Conservation (phyloP, 306 rosid species). For the Vachellia pachyceras region DNA sequence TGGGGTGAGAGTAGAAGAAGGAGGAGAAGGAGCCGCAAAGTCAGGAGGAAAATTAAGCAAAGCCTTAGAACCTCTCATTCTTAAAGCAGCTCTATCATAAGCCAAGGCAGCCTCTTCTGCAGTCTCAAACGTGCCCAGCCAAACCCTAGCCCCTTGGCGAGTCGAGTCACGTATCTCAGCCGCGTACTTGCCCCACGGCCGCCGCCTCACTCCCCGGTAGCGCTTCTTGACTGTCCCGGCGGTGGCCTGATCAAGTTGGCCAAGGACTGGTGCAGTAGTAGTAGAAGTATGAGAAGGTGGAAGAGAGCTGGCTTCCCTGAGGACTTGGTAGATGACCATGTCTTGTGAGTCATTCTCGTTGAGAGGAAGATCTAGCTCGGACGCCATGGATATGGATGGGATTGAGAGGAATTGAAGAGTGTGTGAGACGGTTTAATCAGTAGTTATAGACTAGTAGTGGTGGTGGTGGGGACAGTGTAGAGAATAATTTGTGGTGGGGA, state of each 20-base stretch:
- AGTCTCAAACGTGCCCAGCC: slow-evolving; percentile 2
- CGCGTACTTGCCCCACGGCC: not conserved
- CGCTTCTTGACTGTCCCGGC: slow-evolving; percentile 37
- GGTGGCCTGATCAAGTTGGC: slow-evolving; percentile 29
- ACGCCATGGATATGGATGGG: slow-evolving; percentile 54
- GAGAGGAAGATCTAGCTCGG: slow-evolving; percentile 76
- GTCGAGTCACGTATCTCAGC: slow-evolving; percentile 11
- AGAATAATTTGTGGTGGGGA: not conserved
- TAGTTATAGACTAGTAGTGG: not conserved
- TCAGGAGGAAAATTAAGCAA: slow-evolving; percentile 76
- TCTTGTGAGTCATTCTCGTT: slow-evolving; percentile 91
- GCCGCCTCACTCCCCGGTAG: slow-evolving; percentile 10
- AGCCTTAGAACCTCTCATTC: slow-evolving; percentile 81
- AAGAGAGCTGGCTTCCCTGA: slow-evolving; percentile 58
- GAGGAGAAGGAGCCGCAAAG: slow-evolving; percentile 40
- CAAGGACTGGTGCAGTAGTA: not conserved
- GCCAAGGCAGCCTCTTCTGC: slow-evolving; percentile 8
- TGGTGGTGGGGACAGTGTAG: not conserved
- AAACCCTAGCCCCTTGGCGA: not conserved
- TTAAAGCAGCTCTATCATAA: slow-evolving; percentile 33
- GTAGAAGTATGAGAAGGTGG: not conserved
- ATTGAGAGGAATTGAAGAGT: not conserved
- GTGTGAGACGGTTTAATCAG: not conserved
- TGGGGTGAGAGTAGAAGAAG: not conserved
- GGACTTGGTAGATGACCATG: slow-evolving; percentile 81